These are phyloP conservation scores for Botrytis medusae DNA, from an alignment of 2,329 filamentous ascomycete species.

Conservation along the genomic window DNA sequence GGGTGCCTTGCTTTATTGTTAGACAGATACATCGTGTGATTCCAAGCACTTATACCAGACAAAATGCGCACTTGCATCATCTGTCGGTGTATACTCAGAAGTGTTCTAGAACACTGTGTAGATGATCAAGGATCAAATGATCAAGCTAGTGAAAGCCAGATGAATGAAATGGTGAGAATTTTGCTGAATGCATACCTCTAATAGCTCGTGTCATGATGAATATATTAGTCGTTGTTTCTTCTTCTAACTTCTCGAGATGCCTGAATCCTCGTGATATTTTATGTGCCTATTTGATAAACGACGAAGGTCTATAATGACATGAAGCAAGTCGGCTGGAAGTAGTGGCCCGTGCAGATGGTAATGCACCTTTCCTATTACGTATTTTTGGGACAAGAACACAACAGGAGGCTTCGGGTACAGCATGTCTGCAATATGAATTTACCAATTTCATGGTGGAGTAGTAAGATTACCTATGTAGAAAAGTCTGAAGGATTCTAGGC, in stretches of 20 bases:
- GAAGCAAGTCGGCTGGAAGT: background rate
- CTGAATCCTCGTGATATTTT: background rate
- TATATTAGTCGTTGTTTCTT: background rate
- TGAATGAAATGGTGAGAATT: background rate
- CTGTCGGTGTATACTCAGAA: background rate
- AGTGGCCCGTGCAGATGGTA: background rate
- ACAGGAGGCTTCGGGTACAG: background rate
- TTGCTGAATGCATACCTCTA: conserved; percentile 45
- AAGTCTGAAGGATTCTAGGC: background rate
- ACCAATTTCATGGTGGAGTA: background rate
- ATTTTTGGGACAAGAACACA: background rate
- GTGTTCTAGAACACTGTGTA: background rate
- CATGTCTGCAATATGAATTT: background rate
- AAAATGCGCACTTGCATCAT: background rate
- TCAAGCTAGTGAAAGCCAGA: background rate
- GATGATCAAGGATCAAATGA: background rate
- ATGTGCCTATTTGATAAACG: background rate
- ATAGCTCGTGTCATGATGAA: conserved; percentile 55
- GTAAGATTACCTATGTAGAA: background rate
- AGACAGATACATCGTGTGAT: background rate
- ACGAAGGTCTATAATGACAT: background rate
- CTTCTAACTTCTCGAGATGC: background rate
- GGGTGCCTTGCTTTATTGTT: conserved; percentile 52
- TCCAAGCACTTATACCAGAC: background rate
- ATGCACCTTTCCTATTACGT: background rate